phyloP scores from a whole-genome alignment of 148 eudicot genomes.

The Camellia lanceoleosa region DNA sequence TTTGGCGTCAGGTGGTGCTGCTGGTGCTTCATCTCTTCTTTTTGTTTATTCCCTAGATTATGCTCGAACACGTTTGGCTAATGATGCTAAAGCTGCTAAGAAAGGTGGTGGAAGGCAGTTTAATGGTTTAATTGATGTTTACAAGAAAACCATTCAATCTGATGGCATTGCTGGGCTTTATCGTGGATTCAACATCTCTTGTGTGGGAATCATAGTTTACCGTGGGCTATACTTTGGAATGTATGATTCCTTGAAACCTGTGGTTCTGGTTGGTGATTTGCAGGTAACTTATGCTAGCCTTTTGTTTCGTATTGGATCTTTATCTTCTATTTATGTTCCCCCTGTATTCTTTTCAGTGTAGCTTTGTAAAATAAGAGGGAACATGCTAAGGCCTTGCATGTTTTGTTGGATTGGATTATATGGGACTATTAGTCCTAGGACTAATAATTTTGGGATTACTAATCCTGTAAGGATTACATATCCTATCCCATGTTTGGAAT shows the following conservation, averaged over 20 bases:
- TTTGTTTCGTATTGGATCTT: not conserved
- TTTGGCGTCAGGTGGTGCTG: conserved; percentile 85
- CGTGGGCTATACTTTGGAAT: conserved; percentile 81
- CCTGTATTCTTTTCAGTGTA: too few relatives aligned
- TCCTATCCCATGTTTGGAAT: too few relatives aligned
- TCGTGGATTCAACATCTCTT: conserved; percentile 79
- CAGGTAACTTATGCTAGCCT: conserved; percentile 40
- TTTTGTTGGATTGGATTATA: too few relatives aligned
- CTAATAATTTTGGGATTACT: too few relatives aligned
- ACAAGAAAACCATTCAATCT: conserved; percentile 61
- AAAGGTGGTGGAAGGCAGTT: conserved; percentile 72
- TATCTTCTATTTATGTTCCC: too few relatives aligned
- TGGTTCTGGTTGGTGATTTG: conserved; percentile 47
- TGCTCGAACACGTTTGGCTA: conserved; percentile 75
- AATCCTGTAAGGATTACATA: too few relatives aligned
- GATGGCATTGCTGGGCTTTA: conserved; percentile 82
- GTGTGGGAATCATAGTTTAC: conserved; percentile 75
- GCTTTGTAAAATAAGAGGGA: too few relatives aligned
- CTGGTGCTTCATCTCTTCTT: conserved; percentile 75
- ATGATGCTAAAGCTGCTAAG: conserved; percentile 70
- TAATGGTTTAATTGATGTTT: conserved; percentile 73
- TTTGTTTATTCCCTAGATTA: conserved; percentile 77
- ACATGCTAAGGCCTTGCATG: too few relatives aligned
- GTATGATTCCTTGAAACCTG: conserved; percentile 79
- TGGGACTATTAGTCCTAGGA: too few relatives aligned